A percentile compares a stretch with the other conserved stretches of the same genome.
phyloP scores from a whole-genome alignment of 164 flowering plant genomes.

The Magnolia changhungtana region DNA sequence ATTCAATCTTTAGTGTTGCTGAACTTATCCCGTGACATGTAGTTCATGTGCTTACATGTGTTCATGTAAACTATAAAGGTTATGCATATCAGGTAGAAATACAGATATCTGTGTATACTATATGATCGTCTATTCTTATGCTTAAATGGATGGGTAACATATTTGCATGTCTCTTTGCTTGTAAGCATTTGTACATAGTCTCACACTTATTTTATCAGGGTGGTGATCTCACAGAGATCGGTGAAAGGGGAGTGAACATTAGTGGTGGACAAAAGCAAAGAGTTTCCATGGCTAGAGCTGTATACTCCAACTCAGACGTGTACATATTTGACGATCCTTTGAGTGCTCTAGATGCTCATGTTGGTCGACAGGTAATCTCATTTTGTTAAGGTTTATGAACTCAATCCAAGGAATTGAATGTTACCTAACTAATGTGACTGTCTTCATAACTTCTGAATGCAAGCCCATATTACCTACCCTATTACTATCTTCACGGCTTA shows the following conservation, averaged over 20 bases:
- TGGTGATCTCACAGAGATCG: constrained; percentile 99
- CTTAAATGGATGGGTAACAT: background rate
- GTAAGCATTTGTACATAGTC: background rate
- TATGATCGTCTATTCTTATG: background rate
- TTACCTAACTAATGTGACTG: background rate
- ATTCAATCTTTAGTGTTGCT: background rate
- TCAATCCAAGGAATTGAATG: background rate
- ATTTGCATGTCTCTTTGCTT: background rate
- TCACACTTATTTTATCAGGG: constrained; percentile 45
- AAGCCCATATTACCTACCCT: background rate
- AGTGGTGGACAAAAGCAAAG: constrained; percentile 99
- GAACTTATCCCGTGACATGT: background rate
- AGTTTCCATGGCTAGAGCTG: constrained; percentile 98
- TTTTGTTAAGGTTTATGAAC: background rate
- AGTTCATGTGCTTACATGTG: background rate
- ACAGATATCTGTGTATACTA: too few relatives aligned
- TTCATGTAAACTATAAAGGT: background rate
- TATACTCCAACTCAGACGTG: constrained; percentile 88
- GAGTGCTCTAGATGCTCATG: constrained; percentile 99
- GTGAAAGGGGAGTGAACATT: constrained; percentile 97
- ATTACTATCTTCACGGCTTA: background rate
- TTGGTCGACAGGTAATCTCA: constrained; percentile 74
- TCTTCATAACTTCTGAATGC: background rate
- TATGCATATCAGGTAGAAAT: background rate
- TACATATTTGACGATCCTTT: constrained; percentile 96